Evolutionary conservation across 192 early-diverging fungal species (phyloP).

Genomic region (Geranomyces variabilis): DNA sequence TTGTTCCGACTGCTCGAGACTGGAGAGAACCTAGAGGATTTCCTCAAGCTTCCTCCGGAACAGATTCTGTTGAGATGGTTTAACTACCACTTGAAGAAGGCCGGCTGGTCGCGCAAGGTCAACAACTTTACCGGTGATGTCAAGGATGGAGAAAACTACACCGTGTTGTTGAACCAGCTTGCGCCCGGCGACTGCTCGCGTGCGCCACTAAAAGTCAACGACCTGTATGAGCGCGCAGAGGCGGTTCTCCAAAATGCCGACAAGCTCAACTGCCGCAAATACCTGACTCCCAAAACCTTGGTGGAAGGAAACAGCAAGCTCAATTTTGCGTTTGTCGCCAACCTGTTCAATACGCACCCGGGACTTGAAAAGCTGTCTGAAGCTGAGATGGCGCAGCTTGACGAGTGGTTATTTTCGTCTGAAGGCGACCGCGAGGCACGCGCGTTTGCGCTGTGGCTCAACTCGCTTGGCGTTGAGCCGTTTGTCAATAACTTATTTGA

Average conservation of each 20-base stretch:
- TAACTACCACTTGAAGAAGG: slow-evolving; percentile 97
- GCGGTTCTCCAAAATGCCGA: slow-evolving; percentile 87
- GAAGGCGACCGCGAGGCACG: slow-evolving; percentile 85
- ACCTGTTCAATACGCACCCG: slow-evolving; percentile 97
- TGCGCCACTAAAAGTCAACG: slow-evolving; percentile 76
- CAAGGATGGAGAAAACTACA: slow-evolving; percentile 95
- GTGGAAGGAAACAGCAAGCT: slow-evolving; percentile 94
- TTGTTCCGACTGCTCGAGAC: slow-evolving; percentile 92
- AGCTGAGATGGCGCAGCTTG: slow-evolving; percentile 87
- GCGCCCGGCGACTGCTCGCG: slow-evolving; percentile 79
- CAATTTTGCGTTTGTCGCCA: slow-evolving; percentile 98
- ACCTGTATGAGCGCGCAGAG: slow-evolving; percentile 86
- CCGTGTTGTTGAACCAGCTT: slow-evolving; percentile 90
- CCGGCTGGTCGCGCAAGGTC: slow-evolving; percentile 82
- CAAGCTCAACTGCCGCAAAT: slow-evolving; percentile 90
- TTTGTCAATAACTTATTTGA: slow-evolving; percentile 98
- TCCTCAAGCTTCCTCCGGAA: slow-evolving; percentile 91
- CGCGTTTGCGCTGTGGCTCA: slow-evolving; percentile 97
- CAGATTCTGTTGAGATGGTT: slow-evolving; percentile 98
- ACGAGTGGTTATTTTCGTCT: slow-evolving; percentile 70
- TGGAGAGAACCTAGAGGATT: slow-evolving; percentile 92
- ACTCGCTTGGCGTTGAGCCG: slow-evolving; percentile 94
- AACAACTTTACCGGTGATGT: slow-evolving; percentile 92
- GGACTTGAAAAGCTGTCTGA: slow-evolving; percentile 89
- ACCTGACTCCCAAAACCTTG: slow-evolving; percentile 90